Conservation (phyloP, 2,329 filamentous ascomycete genomes). For the Neonectria magnoliae region DNA sequence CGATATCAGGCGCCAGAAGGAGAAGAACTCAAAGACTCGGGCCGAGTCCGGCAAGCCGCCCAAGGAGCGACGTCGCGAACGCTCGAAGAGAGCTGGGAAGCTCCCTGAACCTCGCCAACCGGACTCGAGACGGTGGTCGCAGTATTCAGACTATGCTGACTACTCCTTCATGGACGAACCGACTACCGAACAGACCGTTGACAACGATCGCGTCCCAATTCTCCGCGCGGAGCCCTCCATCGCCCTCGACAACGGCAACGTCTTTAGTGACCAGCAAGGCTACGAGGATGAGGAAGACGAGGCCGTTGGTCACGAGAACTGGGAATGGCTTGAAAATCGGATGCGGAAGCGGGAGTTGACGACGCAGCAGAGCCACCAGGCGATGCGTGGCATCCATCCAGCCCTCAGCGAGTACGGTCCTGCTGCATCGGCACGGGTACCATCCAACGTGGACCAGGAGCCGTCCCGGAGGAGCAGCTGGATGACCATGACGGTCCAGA, state of each 20-base stretch:
- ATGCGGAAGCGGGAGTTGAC: constrained; percentile 26
- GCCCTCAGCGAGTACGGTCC: constrained; percentile 31
- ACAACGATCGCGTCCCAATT: neutral
- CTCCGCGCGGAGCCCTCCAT: neutral
- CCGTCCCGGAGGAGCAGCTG: constrained; percentile 6
- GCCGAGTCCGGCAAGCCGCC: neutral
- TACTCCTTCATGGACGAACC: neutral
- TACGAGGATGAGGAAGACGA: constrained; percentile 2
- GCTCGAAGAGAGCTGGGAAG: neutral
- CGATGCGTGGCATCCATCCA: constrained; percentile 29
- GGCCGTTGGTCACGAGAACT: constrained; percentile 17
- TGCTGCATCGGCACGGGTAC: neutral
- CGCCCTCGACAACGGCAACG: too few species aligned
- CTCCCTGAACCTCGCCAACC: neutral
- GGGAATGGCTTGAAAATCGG: constrained; percentile 27
- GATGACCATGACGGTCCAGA: constrained; percentile 6
- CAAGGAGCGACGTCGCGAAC: neutral
- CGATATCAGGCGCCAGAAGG: constrained; percentile 7
- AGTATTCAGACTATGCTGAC: neutral
- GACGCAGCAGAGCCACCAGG: constrained; percentile 20
- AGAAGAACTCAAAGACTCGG: neutral
- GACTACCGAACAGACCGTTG: neutral
- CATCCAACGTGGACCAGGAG: neutral
- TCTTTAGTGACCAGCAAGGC: neutral
- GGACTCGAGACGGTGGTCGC: neutral